phyloP scores from a whole-genome alignment of 2,329 filamentous ascomycete species.

The Westerdykella aurantiaca region DNA sequence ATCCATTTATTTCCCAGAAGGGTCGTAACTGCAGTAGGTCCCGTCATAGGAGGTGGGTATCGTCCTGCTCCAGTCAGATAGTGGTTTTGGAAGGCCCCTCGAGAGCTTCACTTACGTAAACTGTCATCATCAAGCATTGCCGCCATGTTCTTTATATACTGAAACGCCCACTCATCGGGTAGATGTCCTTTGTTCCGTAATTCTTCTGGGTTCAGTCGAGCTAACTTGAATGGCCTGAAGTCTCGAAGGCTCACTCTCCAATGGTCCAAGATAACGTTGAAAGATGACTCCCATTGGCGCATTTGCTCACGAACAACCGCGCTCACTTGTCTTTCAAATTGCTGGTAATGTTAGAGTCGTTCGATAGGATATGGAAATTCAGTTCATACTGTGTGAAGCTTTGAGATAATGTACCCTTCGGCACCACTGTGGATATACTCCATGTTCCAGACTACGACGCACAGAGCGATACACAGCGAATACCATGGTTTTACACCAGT shows the following conservation, averaged over 20 bases:
- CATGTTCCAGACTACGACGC: constrained; percentile 34
- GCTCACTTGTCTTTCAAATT: constrained; percentile 28
- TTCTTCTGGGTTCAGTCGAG: constrained; percentile 32
- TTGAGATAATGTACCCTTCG: constrained; percentile 30
- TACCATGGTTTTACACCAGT: constrained; percentile 35
- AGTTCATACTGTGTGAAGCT: constrained; percentile 31
- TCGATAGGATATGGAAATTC: background rate
- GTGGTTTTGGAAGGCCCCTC: constrained; percentile 18
- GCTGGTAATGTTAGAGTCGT: constrained; percentile 16
- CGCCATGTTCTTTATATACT: constrained; percentile 26
- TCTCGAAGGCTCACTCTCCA: constrained; percentile 29
- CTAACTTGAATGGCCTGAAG: constrained; percentile 30
- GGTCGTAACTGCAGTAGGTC: constrained; percentile 18
- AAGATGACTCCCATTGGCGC: constrained; percentile 32
- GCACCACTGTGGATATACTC: constrained; percentile 33
- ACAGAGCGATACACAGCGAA: constrained; percentile 32
- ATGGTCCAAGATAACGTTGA: constrained; percentile 27
- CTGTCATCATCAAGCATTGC: constrained; percentile 20
- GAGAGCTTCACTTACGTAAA: constrained; percentile 16
- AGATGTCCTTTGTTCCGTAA: constrained; percentile 24
- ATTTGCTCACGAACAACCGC: constrained; percentile 30
- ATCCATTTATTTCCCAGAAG: constrained; percentile 31
- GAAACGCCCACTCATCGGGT: constrained; percentile 22
- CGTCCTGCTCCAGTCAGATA: constrained; percentile 13
- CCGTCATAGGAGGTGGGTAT: constrained; percentile 25